Evolutionary conservation across 768 basidiomycete genomes (phyloP), one percentile per base, ranked within the genome.

Genomic region (Tricholoma furcatifolium): DNA sequence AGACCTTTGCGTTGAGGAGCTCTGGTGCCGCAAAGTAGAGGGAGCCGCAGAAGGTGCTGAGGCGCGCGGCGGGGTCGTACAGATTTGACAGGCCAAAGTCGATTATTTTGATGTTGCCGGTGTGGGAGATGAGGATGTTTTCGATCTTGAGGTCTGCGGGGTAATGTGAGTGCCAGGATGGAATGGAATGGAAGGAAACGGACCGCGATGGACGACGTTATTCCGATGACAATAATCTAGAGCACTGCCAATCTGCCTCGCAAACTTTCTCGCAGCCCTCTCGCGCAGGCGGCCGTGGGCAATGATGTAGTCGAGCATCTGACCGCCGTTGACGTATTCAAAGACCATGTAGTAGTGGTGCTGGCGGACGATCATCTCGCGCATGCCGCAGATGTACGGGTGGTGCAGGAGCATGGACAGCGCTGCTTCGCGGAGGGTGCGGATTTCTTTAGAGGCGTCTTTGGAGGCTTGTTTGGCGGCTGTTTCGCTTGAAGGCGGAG

Each of bases 231-330:
- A 96, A 70, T 99, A 98, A 66, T 96, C 91, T 20, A 99, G 76
- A 1, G 97, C 97, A 62, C 88, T 91, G 32, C 92, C 95, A 57
- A 99, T 98, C 71, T 99, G 97, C 27, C 97, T 75, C 4, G 97
- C 94, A 71, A 99, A 99, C 76, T 98, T 98, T 61, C 97, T 78
- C 18, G 97, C 97, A 36, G 94, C 93, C 51, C 96, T 83, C 71
- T 98, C 97, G 42, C 97, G 81, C 53, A 98, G 80, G 31, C 97
- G 81, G 15, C 97, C 97, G 63, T 99, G 97, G 62, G 91, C 91
- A 74, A 99, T 99, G 74, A 99, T 98, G 69, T 96, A 99, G 80
- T 99, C 97, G 60, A 99, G 84, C 93, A 99, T 94, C 78, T 99
- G 97, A 0, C 97, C 97, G 30, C 97, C 97, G 61, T 94, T 96